Evolutionary conservation across 345 rosid species (phyloP).

Genomic region (Rhodomyrtus tomentosa): DNA sequence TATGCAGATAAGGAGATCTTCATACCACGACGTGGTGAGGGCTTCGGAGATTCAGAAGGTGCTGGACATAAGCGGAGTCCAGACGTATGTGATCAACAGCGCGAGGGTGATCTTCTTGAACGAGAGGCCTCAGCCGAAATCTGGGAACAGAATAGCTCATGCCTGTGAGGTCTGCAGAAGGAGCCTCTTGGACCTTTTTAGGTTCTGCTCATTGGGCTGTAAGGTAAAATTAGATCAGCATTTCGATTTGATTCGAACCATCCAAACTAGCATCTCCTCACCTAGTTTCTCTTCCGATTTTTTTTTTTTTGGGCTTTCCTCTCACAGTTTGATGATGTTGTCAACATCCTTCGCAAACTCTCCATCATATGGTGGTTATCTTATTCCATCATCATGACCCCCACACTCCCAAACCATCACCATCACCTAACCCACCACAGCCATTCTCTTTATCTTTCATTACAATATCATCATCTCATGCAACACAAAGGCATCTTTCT

Average conservation of each 20-base stretch:
- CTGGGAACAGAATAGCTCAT: conserved; percentile 14
- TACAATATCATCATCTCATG: not conserved
- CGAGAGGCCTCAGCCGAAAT: conserved; percentile 71
- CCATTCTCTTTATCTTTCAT: not conserved
- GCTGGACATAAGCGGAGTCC: conserved; percentile 71
- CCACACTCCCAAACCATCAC: conserved; percentile 11
- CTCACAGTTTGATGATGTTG: conserved; percentile 1
- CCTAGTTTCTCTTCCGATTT: not conserved
- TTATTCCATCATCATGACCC: conserved; percentile 4
- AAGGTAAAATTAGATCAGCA: conserved; percentile 31
- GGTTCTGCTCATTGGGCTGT: conserved; percentile 92
- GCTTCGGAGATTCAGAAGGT: conserved; percentile 65
- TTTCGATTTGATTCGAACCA: not conserved
- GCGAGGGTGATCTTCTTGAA: conserved; percentile 77
- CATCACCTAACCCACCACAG: conserved; percentile 22
- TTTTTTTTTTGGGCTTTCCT: not conserved
- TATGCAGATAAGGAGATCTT: conserved; percentile 68
- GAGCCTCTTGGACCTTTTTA: conserved; percentile 71
- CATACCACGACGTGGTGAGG: conserved; percentile 89
- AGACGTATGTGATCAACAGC: conserved; percentile 85
- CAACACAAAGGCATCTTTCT: not conserved
- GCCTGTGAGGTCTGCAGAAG: conserved; percentile 73
- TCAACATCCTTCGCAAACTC: conserved; percentile 5
- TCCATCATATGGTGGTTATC: conserved; percentile 11
- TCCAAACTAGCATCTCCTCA: not conserved